Evolutionary conservation across 2,329 filamentous ascomycete genomes (phyloP).

Genomic region (Stemphylium beticola): DNA sequence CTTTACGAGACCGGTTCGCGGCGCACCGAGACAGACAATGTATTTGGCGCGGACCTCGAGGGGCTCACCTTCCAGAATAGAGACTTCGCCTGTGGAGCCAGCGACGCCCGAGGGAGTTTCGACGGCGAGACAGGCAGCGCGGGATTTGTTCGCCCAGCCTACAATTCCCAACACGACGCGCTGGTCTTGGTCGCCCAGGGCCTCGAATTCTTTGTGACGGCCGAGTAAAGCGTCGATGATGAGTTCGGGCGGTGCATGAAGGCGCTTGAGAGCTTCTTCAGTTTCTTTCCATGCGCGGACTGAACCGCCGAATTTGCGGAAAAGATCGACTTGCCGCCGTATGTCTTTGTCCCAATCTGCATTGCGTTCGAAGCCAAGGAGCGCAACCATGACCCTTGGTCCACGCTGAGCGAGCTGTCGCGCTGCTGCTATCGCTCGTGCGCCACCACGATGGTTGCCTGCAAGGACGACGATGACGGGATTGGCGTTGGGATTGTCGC

Average conservation of each 20-base stretch:
- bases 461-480: slow-evolving; percentile 78
- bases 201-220: slow-evolving; percentile 86
- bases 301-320: slow-evolving; percentile 80
- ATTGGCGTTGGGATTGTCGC: slow-evolving; percentile 54
- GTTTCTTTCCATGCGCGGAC: slow-evolving; percentile 68
- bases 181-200: slow-evolving; percentile 81
- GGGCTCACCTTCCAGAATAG: slow-evolving; percentile 72
- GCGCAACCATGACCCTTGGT: slow-evolving; percentile 78
- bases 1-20: slow-evolving; percentile 82
- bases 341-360: slow-evolving; percentile 81
- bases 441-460: slow-evolving; percentile 91
- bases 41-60: slow-evolving; percentile 83
- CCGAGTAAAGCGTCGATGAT: slow-evolving; percentile 90
- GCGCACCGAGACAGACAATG: slow-evolving; percentile 84
- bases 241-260: slow-evolving; percentile 72
- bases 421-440: slow-evolving; percentile 82
- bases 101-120: slow-evolving; percentile 91
- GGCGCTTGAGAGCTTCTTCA: slow-evolving; percentile 58
- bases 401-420: slow-evolving; percentile 86
- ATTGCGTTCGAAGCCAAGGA: slow-evolving; percentile 84
- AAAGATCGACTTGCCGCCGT: slow-evolving; percentile 80
- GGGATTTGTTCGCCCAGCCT: slow-evolving; percentile 89
- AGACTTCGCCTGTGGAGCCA: slow-evolving; percentile 68
- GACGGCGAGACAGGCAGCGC: slow-evolving; percentile 82
- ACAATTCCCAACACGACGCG: slow-evolving; percentile 87